These are phyloP conservation scores for Tephrocybe sp. DNA, from an alignment of 768 basidiomycete species.

Conservation along the genomic window DNA sequence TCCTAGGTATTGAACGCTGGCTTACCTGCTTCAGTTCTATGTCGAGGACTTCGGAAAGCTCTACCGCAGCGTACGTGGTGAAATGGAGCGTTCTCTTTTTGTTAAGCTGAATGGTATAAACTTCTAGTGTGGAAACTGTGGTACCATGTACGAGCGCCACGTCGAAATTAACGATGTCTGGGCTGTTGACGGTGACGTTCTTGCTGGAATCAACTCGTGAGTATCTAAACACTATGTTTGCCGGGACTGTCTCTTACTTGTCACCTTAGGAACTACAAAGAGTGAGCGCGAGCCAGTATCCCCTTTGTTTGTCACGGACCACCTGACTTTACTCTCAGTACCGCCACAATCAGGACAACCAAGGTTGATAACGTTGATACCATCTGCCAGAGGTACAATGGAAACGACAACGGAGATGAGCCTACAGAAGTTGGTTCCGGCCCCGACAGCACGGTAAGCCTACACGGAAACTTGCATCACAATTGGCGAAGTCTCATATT, in stretches of 20 bases:
- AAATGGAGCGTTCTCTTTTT: no score
- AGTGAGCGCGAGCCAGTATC: conserved; percentile 20
- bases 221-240: conserved; percentile 3
- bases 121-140: conserved; percentile 33
- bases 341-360: conserved; percentile 32
- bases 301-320: not conserved
- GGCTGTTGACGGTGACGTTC: conserved; percentile 29
- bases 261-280: conserved; percentile 33
- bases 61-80: conserved; percentile 31
- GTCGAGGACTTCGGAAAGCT: conserved; percentile 40
- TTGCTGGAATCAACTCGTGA: conserved; percentile 34
- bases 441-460: conserved; percentile 31
- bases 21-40: conserved; percentile 29
- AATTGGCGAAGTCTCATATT: no score
- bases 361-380: conserved; percentile 27
- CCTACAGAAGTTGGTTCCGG: conserved; percentile 28
- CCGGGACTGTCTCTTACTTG: not conserved
- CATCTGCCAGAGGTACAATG: conserved; percentile 32
- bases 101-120: no score
- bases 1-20: not conserved
- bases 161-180: conserved; percentile 33
- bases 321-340: conserved; percentile 16
- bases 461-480: no score
- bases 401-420: conserved; percentile 31
- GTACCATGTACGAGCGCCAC: conserved; percentile 27